Conservation (phyloP, 768 basidiomycete species). For the Naematelia aurantialba region DNA sequence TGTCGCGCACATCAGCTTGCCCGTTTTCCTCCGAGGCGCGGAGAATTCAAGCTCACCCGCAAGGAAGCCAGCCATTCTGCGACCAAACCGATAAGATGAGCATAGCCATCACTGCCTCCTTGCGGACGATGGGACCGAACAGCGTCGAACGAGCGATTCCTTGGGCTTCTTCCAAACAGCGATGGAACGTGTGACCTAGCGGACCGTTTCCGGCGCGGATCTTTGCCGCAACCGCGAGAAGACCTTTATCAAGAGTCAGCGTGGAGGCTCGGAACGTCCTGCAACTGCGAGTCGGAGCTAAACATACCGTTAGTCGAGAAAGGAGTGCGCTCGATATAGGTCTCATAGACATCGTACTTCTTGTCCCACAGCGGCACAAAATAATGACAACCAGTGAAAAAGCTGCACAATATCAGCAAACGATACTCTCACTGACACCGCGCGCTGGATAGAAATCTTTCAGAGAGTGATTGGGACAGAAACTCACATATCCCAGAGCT, state of each 20-base stretch:
- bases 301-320: slow-evolving; percentile 81
- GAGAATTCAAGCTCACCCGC: slow-evolving; percentile 55
- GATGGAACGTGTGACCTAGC: slow-evolving; percentile 78
- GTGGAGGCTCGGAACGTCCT: not conserved
- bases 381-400: slow-evolving; percentile 92
- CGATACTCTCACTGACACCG: too few species aligned
- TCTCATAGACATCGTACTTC: slow-evolving; percentile 86
- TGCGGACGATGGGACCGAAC: slow-evolving; percentile 87
- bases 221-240: slow-evolving; percentile 86
- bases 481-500: slow-evolving; percentile 81
- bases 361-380: slow-evolving; percentile 96
- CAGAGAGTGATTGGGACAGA: not conserved
- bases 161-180: slow-evolving; percentile 88
- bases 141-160: slow-evolving; percentile 89
- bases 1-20: slow-evolving; percentile 5
- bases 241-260: slow-evolving; percentile 40
- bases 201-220: slow-evolving; percentile 86
- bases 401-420: slow-evolving; percentile 57
- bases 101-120: slow-evolving; percentile 92
- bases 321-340: slow-evolving; percentile 83
- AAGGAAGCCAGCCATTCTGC: slow-evolving; percentile 90
- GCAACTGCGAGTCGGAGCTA: not conserved
- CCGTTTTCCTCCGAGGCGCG: not conserved
- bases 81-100: slow-evolving; percentile 87
- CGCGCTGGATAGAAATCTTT: not conserved